Conservation (phyloP, 202 grass and related monocot genomes). For the Alloteropsis angusta region DNA sequence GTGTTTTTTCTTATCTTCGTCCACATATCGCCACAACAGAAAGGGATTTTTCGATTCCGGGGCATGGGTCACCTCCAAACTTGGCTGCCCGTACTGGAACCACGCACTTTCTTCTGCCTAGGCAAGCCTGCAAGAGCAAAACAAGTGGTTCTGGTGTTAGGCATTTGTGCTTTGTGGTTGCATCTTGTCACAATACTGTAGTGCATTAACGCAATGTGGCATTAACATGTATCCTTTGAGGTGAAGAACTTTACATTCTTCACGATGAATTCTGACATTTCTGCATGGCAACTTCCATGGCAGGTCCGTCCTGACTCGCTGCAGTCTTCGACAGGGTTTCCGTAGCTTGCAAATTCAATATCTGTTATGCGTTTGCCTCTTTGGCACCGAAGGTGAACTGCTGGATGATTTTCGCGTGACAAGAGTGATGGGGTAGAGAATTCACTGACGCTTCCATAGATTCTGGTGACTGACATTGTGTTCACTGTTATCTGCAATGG, state of each 20-base stretch:
- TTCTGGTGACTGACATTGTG: conserved; percentile 36
- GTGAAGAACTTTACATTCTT: conserved; percentile 33
- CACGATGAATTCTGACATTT: conserved; percentile 18
- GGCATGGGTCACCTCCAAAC: conserved; percentile 46
- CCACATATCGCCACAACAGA: conserved; percentile 38
- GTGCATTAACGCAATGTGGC: neutral
- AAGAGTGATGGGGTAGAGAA: conserved; percentile 16
- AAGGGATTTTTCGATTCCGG: conserved; percentile 28
- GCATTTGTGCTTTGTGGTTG: neutral
- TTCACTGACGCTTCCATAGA: conserved; percentile 24
- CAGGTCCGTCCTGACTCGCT: conserved; percentile 3
- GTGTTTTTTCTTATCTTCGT: conserved; percentile 2
- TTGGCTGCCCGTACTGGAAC: conserved; percentile 20
- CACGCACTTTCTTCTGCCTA: conserved; percentile 37
- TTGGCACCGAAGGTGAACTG: conserved; percentile 38
- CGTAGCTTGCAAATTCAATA: conserved; percentile 52
- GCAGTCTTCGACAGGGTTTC: conserved; percentile 28
- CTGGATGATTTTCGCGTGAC: conserved; percentile 26
- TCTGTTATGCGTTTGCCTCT: conserved; percentile 29
- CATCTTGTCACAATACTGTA: neutral
- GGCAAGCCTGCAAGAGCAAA: conserved; percentile 32
- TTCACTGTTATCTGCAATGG: conserved; percentile 61
- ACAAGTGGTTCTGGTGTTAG: neutral
- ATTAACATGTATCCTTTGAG: neutral
- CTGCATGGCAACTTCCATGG: conserved; percentile 35